Evolutionary conservation across 495 filamentous ascomycete species (phyloP).

Genomic region (Paragyromitra xinjiangensis): DNA sequence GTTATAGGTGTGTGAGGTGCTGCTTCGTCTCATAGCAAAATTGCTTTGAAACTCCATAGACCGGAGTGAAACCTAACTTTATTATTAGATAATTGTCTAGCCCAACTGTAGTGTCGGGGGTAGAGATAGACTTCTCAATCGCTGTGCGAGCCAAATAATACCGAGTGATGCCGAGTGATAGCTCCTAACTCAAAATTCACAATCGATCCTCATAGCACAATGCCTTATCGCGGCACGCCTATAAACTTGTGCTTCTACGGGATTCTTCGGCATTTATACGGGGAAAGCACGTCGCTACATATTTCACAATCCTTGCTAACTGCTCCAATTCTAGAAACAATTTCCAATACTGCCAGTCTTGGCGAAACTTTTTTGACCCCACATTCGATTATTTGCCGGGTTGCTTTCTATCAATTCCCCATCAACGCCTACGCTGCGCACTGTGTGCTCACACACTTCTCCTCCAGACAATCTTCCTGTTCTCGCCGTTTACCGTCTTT

Average conservation of each 20-base stretch:
- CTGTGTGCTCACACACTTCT: neutral
- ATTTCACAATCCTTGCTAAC: neutral
- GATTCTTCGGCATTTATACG: neutral
- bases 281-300: neutral
- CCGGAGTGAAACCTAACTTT: no score
- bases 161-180: neutral
- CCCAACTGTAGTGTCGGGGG: neutral
- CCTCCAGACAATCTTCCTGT: constrained; percentile 4
- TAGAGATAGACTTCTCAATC: neutral
- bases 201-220: neutral
- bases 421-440: neutral
- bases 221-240: neutral
- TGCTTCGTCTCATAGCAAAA: no score
- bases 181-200: neutral
- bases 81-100: no score
- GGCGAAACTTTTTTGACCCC: constrained; percentile 31
- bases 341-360: constrained; percentile 22
- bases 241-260: neutral
- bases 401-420: constrained; percentile 11
- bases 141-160: neutral
- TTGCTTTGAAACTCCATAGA: no score
- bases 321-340: neutral
- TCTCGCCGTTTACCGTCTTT: neutral
- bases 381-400: constrained; percentile 25
- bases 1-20: neutral